Base-by-base conservation (phyloP, 352 stramenopile genomes). In the Phytopythium chamaehyphon region DNA sequence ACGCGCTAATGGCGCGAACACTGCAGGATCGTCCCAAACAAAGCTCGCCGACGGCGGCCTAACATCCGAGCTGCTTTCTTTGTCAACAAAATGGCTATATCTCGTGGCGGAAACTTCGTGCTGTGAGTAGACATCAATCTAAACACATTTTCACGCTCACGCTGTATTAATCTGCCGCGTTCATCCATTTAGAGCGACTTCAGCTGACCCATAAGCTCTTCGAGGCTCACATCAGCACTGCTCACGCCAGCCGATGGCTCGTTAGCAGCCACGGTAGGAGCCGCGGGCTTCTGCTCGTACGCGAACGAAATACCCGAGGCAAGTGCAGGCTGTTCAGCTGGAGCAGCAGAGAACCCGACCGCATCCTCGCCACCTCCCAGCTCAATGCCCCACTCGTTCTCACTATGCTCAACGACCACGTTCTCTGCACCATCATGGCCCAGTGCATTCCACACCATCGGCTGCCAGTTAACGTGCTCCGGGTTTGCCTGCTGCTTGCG, bases 361-460 rank as follows among this genome's bases (percentile, higher is more conserved):
- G 33, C 45, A 14, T 62, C 55, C 1, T 66, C 57, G n/a, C 56
- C 62, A 21, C 59, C 62, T 15, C 64, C 62, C 1, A 93, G 56
- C 35, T 93, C 80, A 51, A 96, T 96, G 22, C 87, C 87, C 87
- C 87, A 96, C 55, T 94, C 87, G 50, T 95, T 96, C 44, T 90
- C 68, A 2, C 74, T 66, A 24, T 95, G 84, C 38, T 76, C 60
- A 37, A 90, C 79, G 4, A 59, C 60, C 16, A 71, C 14, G 11
- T 80, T 68, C 22, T 69, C 60, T 23, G 77, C 42, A 12, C 70
- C 74, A 15, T 88, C 75, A 36, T 84, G 71, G 26, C 73, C 72
- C 10, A 86, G 59, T 11, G 72, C 74, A 7, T 60, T 66, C 79
- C 75, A 94, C 22, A 86, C 70, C 71, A 91, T 86, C 1, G 82